Evolutionary conservation across 371 early-diverging fungal genomes (phyloP), one percentile per base, ranked within the genome.

Genomic region (Actinomortierella ambigua): DNA sequence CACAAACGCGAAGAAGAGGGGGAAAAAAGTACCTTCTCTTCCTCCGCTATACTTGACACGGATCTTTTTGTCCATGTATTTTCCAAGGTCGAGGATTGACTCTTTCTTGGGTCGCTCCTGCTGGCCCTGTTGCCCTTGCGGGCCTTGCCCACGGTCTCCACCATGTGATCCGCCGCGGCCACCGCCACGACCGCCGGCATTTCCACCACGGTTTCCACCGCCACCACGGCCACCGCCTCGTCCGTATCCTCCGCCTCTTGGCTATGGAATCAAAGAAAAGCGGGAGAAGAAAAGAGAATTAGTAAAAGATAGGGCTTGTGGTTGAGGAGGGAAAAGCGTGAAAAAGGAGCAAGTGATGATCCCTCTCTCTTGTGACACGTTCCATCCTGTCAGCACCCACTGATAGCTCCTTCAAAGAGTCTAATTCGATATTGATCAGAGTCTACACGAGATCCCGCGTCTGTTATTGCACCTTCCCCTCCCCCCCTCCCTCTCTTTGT

Each of bases 1-100:
- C 11, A 40, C 28, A 18, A 3, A n/a, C 60, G 23, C 34, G 15
- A 57, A 20, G 15, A 13, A 9, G 18, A 39, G 13, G n/a, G 53
- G 28, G 14, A 29, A 27, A 29, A 53, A 53, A 28, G 28, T 78
- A 95, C 97, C 96, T 89, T 96, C 95, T 49, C 98, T 87, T n/a
- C 96, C 96, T 27, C 95, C 96, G 53, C 85, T 89, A 79, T 94
- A 96, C 84, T 96, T 92, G 53, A 96, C 95, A 29, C 89, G 87
- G 49, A 98, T 88, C 66, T 88, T 81, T 79, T 95, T 95, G 66
- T 98, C 92, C 85, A 90, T 87, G 83, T 95, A 95, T 80, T 95
- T 95, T 34, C 88, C 82, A 41, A 95, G 86, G 77, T 98, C 97
- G 53, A 98, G 81, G 63, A 98, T 95, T 3, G 90, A 84, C 76